Percentiles rank a stretch among this genome's conserved stretches.
These are phyloP conservation scores for Taxillus chinensis DNA, from an alignment of 164 flowering plant genomes.

Conservation along the genomic window DNA sequence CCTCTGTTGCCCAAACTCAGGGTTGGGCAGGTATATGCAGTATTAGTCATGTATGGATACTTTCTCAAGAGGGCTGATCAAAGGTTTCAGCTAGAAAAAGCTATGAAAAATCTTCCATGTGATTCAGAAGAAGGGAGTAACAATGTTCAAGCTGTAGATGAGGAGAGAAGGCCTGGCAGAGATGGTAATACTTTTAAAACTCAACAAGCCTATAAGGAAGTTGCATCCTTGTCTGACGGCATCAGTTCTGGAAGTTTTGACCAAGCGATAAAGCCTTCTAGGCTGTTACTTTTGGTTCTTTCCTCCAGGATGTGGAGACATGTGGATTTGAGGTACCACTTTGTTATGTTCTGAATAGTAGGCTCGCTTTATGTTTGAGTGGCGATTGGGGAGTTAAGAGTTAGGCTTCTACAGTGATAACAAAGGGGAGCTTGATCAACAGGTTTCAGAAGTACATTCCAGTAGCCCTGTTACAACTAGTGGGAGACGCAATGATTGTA, in stretches of 20 bases:
- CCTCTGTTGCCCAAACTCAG: constrained; percentile 66
- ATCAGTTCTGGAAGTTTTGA: constrained; percentile 49
- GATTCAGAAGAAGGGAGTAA: constrained; percentile 27
- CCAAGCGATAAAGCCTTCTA: constrained; percentile 41
- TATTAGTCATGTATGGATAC: constrained; percentile 94
- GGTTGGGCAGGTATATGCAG: constrained; percentile 96
- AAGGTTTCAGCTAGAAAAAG: constrained; percentile 92
- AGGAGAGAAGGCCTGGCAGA: constrained; percentile 21
- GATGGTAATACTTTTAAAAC: constrained; percentile 9
- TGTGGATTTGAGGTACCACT: constrained; percentile 88
- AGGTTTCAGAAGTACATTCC: too few species aligned
- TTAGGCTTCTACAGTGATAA: too few species aligned
- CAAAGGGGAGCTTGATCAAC: too few species aligned
- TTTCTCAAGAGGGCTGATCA: constrained; percentile 88
- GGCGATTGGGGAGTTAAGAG: too few species aligned
- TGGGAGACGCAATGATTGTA: too few species aligned
- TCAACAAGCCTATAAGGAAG: constrained; percentile 48
- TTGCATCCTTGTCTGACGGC: constrained; percentile 40
- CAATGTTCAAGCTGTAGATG: constrained; percentile 21
- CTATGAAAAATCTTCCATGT: constrained; percentile 63
- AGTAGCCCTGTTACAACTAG: too few species aligned
- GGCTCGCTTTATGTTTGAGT: too few species aligned
- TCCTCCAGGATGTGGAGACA: constrained; percentile 96
- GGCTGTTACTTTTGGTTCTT: constrained; percentile 91
- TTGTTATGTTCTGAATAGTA: constrained; percentile 33